A percentile compares a stretch with the other conserved stretches of the same genome.
These are phyloP conservation scores for Boletus sp. DNA, from an alignment of 768 basidiomycete species.

Conservation along the genomic window DNA sequence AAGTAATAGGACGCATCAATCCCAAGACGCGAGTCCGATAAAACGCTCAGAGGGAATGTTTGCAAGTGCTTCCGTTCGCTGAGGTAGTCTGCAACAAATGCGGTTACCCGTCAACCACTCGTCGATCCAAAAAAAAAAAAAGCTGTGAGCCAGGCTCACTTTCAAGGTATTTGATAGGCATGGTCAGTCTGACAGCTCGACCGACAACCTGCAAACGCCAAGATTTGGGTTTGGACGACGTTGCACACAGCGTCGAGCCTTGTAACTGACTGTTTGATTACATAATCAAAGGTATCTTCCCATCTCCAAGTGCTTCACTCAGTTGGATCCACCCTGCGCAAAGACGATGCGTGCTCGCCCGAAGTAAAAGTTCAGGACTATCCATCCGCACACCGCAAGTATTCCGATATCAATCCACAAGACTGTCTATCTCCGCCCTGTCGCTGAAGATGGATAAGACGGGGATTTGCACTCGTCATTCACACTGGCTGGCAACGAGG, in stretches of 20 bases:
- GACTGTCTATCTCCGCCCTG: not conserved
- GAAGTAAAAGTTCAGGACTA: not conserved
- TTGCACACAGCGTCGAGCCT: conserved; percentile 14
- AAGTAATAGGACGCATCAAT: conserved; percentile 96
- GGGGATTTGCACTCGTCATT: not conserved
- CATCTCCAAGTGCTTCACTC: conserved; percentile 2
- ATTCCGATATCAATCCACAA: not conserved
- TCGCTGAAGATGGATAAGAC: not conserved
- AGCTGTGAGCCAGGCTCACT: conserved; percentile 42
- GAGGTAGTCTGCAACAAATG: conserved; percentile 60
- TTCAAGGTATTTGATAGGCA: conserved; percentile 85
- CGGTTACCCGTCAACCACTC: not conserved
- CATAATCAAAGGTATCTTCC: conserved; percentile 21
- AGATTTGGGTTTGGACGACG: conserved; percentile 18
- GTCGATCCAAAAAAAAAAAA: not conserved
- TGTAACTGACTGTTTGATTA: conserved; percentile 20
- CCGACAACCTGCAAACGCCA: not conserved
- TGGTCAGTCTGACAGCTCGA: conserved; percentile 30
- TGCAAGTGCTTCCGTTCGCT: conserved; percentile 85
- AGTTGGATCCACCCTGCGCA: not conserved
- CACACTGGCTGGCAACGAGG: conserved; percentile 4
- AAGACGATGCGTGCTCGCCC: not conserved
- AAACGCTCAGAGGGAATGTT: conserved; percentile 71
- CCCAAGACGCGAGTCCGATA: conserved; percentile 90
- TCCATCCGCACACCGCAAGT: not conserved